Evolutionary conservation across 2,329 filamentous ascomycete species (phyloP).

Genomic region (Metarhizium rileyi): DNA sequence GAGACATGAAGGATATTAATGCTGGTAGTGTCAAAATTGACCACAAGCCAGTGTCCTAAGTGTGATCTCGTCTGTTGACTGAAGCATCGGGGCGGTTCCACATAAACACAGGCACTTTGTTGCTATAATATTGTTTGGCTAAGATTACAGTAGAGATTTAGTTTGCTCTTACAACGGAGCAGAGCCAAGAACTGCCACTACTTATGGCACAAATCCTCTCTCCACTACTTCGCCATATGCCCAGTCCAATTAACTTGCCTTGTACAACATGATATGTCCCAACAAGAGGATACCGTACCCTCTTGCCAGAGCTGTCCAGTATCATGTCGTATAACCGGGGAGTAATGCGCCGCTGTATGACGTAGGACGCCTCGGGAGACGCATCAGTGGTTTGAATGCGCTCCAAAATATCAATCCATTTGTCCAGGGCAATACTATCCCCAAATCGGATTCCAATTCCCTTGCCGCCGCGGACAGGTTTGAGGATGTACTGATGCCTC

Average conservation of each 20-base stretch:
- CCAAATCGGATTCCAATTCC: conserved; percentile 30
- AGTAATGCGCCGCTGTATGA: conserved; percentile 21
- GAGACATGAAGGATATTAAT: no score
- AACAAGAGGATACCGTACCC: conserved; percentile 19
- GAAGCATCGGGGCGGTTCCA: no score
- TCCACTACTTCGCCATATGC: conserved; percentile 21
- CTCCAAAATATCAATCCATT: conserved; percentile 20
- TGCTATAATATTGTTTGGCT: not conserved
- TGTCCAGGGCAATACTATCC: conserved; percentile 19
- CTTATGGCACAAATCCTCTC: conserved; percentile 22
- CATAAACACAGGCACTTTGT: no score
- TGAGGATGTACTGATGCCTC: conserved; percentile 24
- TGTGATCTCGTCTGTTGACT: no score
- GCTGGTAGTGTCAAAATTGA: no score
- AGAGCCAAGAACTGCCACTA: conserved; percentile 23
- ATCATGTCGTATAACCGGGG: conserved; percentile 23
- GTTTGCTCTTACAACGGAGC: conserved; percentile 17
- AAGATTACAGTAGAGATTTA: not conserved
- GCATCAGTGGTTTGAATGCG: conserved; percentile 7
- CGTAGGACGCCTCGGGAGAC: conserved; percentile 10
- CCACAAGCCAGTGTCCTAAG: no score
- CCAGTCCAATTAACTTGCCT: conserved; percentile 19
- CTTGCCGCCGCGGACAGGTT: conserved; percentile 29
- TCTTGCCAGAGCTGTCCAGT: conserved; percentile 16
- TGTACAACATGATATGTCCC: conserved; percentile 23